Base-by-base conservation (phyloP, 805 yeast genomes). In the Priceomyces fermenticarens region DNA sequence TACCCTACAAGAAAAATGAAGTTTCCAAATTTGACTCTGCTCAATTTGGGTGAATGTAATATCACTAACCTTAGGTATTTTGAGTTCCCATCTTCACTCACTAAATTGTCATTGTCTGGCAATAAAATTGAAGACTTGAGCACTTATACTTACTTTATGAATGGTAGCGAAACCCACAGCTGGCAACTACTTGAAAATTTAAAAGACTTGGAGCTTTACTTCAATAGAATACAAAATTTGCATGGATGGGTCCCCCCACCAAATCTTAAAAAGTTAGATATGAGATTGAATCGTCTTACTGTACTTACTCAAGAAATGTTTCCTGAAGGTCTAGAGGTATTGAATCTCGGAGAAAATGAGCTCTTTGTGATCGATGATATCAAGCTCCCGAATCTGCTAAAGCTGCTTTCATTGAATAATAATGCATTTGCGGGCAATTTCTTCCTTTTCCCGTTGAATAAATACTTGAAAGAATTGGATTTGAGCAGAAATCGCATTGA, bases 151-250 rank as follows among this genome's bases (percentile, higher is more conserved):
- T 16, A 20, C 6, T 29, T 26, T 9, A 11, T 29, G 6, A 33
- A 40, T 26, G 49, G 52, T 10, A 43, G 39, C 4, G 46, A 39
- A 9, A 32, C 40, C 6, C 30, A 46, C 11, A 42, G 41, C 33
- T 66, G 71, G 72, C 35, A 35, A 3, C 49, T 53, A 3, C 44
- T 66, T 41, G 30, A 38, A 0, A 51, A 54, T 16, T 45, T 67
- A 12, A 36, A 43, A 4, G 46, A 50, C 5, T 39, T 65, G 32
- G 60, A 58, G 25, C 41, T 61, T 4, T 47, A 48, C 30, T 44
- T 43, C 34, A 64, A 64, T 44, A 29, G 38, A 20, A 45, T 64
- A 30, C 32, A 38, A 14, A 27, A 39, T 9, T 38, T 63, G 12
- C 40, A 43, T 17, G 40, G 36, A 17, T 57, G 63, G 63, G 3